A percentile compares a stretch with the other conserved stretches of the same genome.
Evolutionary conservation across 2,329 filamentous ascomycete species (phyloP).

Genomic region (Geosmithia morbida): DNA sequence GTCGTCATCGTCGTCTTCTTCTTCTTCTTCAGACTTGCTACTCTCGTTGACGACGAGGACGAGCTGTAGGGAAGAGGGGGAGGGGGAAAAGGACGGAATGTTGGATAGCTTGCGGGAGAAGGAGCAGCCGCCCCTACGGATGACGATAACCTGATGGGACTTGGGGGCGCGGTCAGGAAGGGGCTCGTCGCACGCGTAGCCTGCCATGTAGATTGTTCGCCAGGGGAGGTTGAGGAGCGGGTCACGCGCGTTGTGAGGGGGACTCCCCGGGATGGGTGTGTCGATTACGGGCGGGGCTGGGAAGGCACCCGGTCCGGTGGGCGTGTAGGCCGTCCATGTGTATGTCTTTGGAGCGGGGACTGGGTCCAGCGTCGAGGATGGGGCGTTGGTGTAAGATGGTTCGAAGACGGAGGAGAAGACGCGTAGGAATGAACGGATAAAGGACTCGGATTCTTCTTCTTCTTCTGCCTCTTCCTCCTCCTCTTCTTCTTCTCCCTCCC

Average conservation of each 20-base stretch:
- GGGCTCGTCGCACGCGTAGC: constrained; percentile 47
- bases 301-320: constrained; percentile 44
- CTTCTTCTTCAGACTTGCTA: constrained; percentile 17
- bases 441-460: constrained; percentile 14
- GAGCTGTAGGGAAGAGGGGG: constrained; percentile 51
- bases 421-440: constrained; percentile 30
- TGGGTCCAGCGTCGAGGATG: constrained; percentile 11
- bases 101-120: constrained; percentile 74
- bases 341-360: constrained; percentile 23
- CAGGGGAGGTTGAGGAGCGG: constrained; percentile 41
- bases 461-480: background rate
- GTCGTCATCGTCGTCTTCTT: constrained; percentile 25
- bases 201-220: constrained; percentile 57
- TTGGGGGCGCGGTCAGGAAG: constrained; percentile 35
- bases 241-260: constrained; percentile 23
- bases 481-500: background rate
- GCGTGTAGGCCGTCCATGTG: constrained; percentile 37
- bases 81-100: constrained; percentile 64
- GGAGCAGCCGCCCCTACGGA: constrained; percentile 70
- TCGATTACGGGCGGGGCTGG: constrained; percentile 54
- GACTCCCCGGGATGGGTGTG: constrained; percentile 27
- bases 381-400: constrained; percentile 13
- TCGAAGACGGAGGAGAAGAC: constrained; percentile 30
- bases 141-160: constrained; percentile 62
- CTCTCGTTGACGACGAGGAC: constrained; percentile 56